Base-by-base conservation (phyloP, 495 filamentous ascomycete species). In the Jackrogersella minutella region DNA sequence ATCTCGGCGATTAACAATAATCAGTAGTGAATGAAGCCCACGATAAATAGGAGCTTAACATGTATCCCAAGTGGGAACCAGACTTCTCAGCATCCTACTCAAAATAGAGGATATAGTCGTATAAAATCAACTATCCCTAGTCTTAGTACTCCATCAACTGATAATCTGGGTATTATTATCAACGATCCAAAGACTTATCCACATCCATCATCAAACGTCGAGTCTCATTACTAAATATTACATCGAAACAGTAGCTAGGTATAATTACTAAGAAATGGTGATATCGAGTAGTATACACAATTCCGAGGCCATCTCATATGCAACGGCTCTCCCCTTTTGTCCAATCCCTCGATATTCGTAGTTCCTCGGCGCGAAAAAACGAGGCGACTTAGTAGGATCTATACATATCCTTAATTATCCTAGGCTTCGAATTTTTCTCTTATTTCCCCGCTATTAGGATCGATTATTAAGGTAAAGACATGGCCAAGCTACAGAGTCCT, bases 261-360 rank as follows among this genome's bases (percentile, higher is more conserved):
- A 43, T 60, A 62, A 61, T 41, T 49, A 61, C 26, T 60, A 66
- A 28, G 0, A 55, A 49, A 16, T 58, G 22, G 43, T 51, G 36
- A 61, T 61, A 60, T 66, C 51, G 26, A 56, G 43, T 57, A 50
- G 57, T 66, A 66, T 66, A 66, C 63, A 61, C 14, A 52, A 31
- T 14, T 51, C 19, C 14, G n/a, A 47, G 47, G 17, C 19, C 26
- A 58, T 46, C 44, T 33, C 44, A 24, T 30, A 37, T 37, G 31
- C 22, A 49, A 30, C 11, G 9, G 5, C 17, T 28, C 41, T 13
- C 28, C 28, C 14, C 36, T 19, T 26, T n/a, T 26, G 6, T n/a
- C 13, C 19, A 26, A 2, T 5, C 2, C 9, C 6, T 26, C 21
- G 37, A 44, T 44, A 7, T 49, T 13, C n/a, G 6, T 9, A 30